Evolutionary conservation across 805 yeast genomes (phyloP).

Genomic region (Scheffersomyces ergatensis): DNA sequence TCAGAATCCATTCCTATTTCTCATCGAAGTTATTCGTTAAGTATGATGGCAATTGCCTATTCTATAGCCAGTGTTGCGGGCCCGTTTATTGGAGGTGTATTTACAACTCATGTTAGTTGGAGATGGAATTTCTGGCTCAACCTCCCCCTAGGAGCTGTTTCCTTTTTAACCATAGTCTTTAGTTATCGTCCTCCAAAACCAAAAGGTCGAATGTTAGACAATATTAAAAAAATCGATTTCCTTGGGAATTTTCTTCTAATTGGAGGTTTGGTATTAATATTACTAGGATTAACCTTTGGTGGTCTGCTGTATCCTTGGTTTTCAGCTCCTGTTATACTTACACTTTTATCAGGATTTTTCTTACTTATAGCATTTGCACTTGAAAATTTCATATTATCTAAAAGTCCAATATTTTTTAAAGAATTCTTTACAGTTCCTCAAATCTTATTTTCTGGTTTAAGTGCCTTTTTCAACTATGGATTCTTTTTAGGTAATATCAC

Average conservation of each 20-base stretch:
- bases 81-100: conserved; percentile 67
- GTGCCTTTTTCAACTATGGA: conserved; percentile 32
- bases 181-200: conserved; percentile 49
- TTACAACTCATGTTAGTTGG: conserved; percentile 59
- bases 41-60: conserved; percentile 40
- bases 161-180: conserved; percentile 33
- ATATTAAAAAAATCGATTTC: conserved; percentile 48
- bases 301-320: conserved; percentile 52
- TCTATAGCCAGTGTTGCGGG: conserved; percentile 56
- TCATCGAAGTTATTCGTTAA: conserved; percentile 37
- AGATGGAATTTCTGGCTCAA: conserved; percentile 76
- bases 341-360: conserved; percentile 47
- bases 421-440: conserved; percentile 36
- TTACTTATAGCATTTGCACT: conserved; percentile 29
- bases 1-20: conserved; percentile 52
- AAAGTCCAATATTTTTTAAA: conserved; percentile 45
- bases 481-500: conserved; percentile 38
- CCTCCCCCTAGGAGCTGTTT: conserved; percentile 62
- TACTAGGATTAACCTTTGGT: conserved; percentile 54
- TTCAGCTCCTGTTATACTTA: conserved; percentile 48
- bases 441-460: conserved; percentile 36
- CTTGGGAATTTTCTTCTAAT: conserved; percentile 45
- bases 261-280: conserved; percentile 42
- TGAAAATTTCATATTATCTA: conserved; percentile 41
- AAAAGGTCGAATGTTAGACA: conserved; percentile 31